Base-by-base conservation (phyloP, 1,284 basidiomycete species). In the Quambalaria eucalypti region DNA sequence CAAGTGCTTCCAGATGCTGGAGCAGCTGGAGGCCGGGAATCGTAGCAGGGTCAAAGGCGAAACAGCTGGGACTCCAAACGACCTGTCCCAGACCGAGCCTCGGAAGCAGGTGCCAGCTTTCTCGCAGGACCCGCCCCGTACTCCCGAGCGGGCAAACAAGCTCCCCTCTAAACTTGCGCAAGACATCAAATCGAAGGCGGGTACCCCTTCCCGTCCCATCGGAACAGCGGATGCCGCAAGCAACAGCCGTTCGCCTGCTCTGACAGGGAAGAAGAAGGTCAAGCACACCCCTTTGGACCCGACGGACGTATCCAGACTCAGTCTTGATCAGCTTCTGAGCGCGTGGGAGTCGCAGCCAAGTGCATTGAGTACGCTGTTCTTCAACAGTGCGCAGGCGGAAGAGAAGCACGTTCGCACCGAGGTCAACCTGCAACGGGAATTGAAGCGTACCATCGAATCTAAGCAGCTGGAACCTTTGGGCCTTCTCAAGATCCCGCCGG, bases 381-480 rank as follows among this genome's bases (percentile, higher is more conserved):
- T 78, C 19, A 77, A 75, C 16, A 74, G 71, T 19, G 65, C 76
- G 3, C 78, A 79, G 49, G 76, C 78, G 12, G 79, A 80, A 60
- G 79, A 80, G 62, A 73, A 73, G n/a, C 78, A 74, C 53, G 79
- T 80, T 10, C 68, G 77, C 7, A 68, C 76, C 36, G 76, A 76
- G 33, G 76, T 80, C 58, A 72, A 78, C 6, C 62, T 80, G 28
- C 66, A 76, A 23, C 74, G 78, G 23, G 78, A 78, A 57, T 64
- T 80, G 26, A 70, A 76, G 50, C 71, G 65, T 26, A 73, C 77
- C 4, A 74, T 80, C 54, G 57, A 66, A 9, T 54, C 62, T 0
- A 76, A 73, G 33, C 73, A 76, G 52, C 71, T 80, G 47, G 65
- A 78, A 2, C 76, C 77, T 7, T 74, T 77, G 16, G 65, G 76